A percentile compares a stretch with the other conserved stretches of the same genome.
These are phyloP conservation scores for Chlorella sp. DNA, from an alignment of 139 green algal species.

Conservation along the genomic window DNA sequence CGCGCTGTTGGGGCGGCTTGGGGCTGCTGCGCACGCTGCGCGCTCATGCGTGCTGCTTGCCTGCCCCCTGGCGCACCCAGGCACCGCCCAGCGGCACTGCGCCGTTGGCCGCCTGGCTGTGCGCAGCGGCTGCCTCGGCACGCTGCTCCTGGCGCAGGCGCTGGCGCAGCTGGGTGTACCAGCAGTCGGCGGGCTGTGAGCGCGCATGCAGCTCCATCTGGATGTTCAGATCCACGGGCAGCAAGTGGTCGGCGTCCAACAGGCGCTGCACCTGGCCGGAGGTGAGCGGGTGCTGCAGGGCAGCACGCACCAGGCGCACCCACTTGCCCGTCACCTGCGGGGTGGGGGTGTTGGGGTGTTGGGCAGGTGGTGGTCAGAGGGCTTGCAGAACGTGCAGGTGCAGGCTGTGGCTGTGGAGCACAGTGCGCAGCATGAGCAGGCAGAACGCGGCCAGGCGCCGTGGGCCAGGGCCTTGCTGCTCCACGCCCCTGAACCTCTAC, in stretches of 20 bases:
- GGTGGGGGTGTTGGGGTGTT: too few relatives aligned
- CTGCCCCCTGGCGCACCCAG: not conserved
- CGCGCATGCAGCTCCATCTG: conserved; percentile 8
- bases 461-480: too few relatives aligned
- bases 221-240: conserved; percentile 14
- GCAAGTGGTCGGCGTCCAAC: not conserved
- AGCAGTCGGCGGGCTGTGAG: conserved; percentile 13
- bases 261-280: conserved; percentile 13
- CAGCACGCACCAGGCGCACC: conserved; percentile 16
- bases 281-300: conserved; percentile 23
- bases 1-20: too few relatives aligned
- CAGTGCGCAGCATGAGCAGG: too few relatives aligned
- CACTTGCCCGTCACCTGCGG: not conserved
- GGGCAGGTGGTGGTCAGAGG: too few relatives aligned
- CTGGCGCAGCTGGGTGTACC: not conserved
- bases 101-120: not conserved
- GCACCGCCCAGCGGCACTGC: not conserved
- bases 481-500: too few relatives aligned
- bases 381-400: too few relatives aligned
- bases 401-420: too few relatives aligned
- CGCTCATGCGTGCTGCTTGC: not conserved
- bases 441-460: too few relatives aligned
- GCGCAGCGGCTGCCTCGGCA: not conserved
- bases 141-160: not conserved
- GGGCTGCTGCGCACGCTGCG: not conserved